phyloP scores from a whole-genome alignment of 306 rosid species.

The Pterocarpus santalinus region DNA sequence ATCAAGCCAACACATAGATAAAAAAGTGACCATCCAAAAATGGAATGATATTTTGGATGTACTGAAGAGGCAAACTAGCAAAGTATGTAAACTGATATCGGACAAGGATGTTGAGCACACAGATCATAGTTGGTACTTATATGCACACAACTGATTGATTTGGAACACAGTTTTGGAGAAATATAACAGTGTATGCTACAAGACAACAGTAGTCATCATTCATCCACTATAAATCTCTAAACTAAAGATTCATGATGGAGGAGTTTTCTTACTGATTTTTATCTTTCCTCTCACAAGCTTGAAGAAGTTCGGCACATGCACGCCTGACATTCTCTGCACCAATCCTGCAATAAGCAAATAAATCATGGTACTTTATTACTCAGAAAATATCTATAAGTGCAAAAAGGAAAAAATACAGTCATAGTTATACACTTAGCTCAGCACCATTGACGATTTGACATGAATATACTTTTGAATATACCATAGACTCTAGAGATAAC shows the following conservation, averaged over 20 bases:
- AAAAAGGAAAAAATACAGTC: background rate
- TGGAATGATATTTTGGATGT: background rate
- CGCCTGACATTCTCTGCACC: conserved; percentile 41
- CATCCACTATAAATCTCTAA: background rate
- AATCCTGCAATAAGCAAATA: conserved; percentile 33
- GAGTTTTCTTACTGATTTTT: conserved; percentile 42
- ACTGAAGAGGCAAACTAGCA: background rate
- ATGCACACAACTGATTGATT: background rate
- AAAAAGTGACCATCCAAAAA: background rate
- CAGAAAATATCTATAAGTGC: background rate
- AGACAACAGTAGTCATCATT: background rate
- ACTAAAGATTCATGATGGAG: background rate
- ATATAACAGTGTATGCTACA: background rate
- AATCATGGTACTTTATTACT: conserved; percentile 3
- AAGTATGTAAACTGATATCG: background rate
- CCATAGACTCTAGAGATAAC: background rate
- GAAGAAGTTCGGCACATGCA: conserved; percentile 45
- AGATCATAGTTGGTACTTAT: background rate
- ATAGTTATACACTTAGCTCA: background rate
- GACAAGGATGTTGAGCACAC: background rate
- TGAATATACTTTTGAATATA: background rate
- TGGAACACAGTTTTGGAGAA: background rate
- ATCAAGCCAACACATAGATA: no score
- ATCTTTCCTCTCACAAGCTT: conserved; percentile 30
- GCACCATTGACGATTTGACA: background rate